Conservation (phyloP, 2,329 filamentous ascomycete species). For the Penicillium sp. region DNA sequence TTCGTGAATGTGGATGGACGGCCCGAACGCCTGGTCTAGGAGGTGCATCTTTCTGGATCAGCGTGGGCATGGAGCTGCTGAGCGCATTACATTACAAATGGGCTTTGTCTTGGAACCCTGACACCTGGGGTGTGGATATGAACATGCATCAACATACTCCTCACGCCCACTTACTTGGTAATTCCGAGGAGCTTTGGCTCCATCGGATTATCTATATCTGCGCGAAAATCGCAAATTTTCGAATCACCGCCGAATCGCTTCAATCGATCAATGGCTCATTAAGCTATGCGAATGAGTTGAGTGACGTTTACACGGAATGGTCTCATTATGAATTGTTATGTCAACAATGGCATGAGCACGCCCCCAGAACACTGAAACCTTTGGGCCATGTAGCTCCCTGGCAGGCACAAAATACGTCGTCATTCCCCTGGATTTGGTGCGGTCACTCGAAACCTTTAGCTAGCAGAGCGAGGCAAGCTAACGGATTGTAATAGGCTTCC, state of each 20-base stretch:
- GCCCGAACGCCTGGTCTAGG: conserved; percentile 72
- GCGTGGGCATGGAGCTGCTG: conserved; percentile 83
- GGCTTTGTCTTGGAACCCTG: conserved; percentile 80
- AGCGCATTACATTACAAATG: conserved; percentile 83
- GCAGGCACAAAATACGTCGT: conserved; percentile 62
- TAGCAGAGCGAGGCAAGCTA: neutral
- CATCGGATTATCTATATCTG: conserved; percentile 84
- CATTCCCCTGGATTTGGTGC: conserved; percentile 82
- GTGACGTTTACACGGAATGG: conserved; percentile 70
- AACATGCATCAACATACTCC: conserved; percentile 61
- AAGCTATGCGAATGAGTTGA: conserved; percentile 55
- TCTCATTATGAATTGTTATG: conserved; percentile 71
- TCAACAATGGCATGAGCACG: conserved; percentile 71
- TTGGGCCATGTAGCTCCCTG: conserved; percentile 68
- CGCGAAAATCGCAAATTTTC: conserved; percentile 80
- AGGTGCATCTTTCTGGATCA: conserved; percentile 89
- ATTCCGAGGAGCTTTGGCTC: conserved; percentile 77
- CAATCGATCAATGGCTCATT: conserved; percentile 52
- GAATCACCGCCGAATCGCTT: conserved; percentile 60
- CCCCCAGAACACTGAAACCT: conserved; percentile 81
- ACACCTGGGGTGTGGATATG: conserved; percentile 83
- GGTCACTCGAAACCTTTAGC: conserved; percentile 23
- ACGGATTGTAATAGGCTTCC: conserved; percentile 58
- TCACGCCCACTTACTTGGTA: conserved; percentile 49
- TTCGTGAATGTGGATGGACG: conserved; percentile 86